Evolutionary conservation across 805 yeast genomes (phyloP).

Genomic region (Spathaspora arborariae): DNA sequence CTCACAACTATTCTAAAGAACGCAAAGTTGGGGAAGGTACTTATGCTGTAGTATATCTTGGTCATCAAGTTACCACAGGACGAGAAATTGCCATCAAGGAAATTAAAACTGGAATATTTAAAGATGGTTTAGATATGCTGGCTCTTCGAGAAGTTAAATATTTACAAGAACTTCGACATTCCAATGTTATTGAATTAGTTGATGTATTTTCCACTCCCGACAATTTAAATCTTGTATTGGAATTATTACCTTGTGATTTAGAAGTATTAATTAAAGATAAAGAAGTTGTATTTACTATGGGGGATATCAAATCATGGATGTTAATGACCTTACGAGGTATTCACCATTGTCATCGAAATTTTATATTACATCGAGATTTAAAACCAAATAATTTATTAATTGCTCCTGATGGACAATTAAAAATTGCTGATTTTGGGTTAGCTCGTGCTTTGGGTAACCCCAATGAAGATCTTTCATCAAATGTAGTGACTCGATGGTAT

Average conservation of each 20-base stretch:
- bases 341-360: constrained; percentile 92
- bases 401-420: constrained; percentile 83
- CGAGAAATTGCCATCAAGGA: constrained; percentile 87
- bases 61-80: constrained; percentile 53
- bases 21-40: constrained; percentile 98
- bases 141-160: constrained; percentile 93
- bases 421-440: constrained; percentile 96
- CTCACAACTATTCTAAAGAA: constrained; percentile 45
- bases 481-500: constrained; percentile 97
- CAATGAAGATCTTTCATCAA: constrained; percentile 76
- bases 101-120: constrained; percentile 89
- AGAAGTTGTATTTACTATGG: constrained; percentile 69
- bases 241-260: constrained; percentile 81
- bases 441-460: constrained; percentile 80
- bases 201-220: constrained; percentile 76
- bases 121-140: constrained; percentile 96
- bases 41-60: constrained; percentile 92
- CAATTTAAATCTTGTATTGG: constrained; percentile 81
- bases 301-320: constrained; percentile 91
- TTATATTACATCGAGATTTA: constrained; percentile 85
- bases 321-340: constrained; percentile 92
- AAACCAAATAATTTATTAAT: constrained; percentile 88
- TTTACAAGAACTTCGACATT: constrained; percentile 67
- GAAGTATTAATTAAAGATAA: constrained; percentile 86
- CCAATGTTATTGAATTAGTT: constrained; percentile 78